Evolutionary conservation across 371 early-diverging fungal genomes (phyloP).

Genomic region (Actinomortierella ambigua): DNA sequence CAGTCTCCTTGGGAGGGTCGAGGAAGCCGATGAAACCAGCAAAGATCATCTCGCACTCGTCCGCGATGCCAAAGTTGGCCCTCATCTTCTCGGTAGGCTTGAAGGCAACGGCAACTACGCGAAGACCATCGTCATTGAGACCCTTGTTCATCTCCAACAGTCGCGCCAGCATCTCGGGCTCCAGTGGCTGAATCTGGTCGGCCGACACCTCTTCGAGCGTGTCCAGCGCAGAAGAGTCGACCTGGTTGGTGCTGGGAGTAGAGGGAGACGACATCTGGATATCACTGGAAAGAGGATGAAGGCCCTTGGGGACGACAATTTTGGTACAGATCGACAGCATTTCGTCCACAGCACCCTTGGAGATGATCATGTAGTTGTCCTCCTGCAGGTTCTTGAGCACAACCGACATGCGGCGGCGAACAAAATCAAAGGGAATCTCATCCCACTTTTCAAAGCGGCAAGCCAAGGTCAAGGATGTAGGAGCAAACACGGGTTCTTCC

Average conservation of each 20-base stretch:
- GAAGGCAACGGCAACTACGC: conserved; percentile 48
- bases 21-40: conserved; percentile 47
- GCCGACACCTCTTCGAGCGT: conserved; percentile 4
- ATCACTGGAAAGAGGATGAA: conserved; percentile 3
- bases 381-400: conserved; percentile 30
- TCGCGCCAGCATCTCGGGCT: conserved; percentile 18
- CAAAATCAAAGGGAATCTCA: conserved; percentile 54
- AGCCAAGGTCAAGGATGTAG: conserved; percentile 18
- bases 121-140: conserved; percentile 44
- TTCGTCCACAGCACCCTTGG: conserved; percentile 52
- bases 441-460: conserved; percentile 36
- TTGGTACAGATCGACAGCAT: conserved; percentile 43
- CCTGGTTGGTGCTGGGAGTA: neutral
- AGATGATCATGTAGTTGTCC: conserved; percentile 21
- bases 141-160: conserved; percentile 26
- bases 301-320: conserved; percentile 22
- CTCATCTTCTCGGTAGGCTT: conserved; percentile 20
- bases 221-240: conserved; percentile 7
- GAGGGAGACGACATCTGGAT: conserved; percentile 14
- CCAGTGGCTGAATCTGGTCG: conserved; percentile 21
- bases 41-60: conserved; percentile 45
- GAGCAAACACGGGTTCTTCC: conserved; percentile 9
- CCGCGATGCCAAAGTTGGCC: conserved; percentile 17
- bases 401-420: conserved; percentile 50
- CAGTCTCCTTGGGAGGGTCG: conserved; percentile 47